Evolutionary conservation across 305 asterid genomes (phyloP).

Genomic region (Plantago lanceolata): DNA sequence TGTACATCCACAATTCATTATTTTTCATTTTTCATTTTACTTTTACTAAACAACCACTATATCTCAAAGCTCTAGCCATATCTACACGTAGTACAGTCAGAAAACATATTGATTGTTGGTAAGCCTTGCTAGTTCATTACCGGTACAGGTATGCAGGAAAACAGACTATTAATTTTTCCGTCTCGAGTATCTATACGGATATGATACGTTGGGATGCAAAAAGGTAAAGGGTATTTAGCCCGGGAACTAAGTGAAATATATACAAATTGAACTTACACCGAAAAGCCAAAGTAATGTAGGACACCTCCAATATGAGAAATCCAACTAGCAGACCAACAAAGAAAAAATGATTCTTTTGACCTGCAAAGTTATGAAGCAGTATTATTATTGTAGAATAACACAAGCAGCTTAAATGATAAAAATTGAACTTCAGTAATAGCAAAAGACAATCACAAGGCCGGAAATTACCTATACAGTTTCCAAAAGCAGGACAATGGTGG

Average conservation of each 20-base stretch:
- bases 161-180: neutral
- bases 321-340: constrained; percentile 39
- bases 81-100: too few relatives aligned
- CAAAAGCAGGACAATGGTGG: constrained; percentile 66
- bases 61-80: too few relatives aligned
- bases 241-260: constrained; percentile 15
- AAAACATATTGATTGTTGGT: too few relatives aligned
- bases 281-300: constrained; percentile 35
- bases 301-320: constrained; percentile 39
- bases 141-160: too few relatives aligned
- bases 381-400: constrained; percentile 8
- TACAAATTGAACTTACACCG: constrained; percentile 38
- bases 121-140: too few relatives aligned
- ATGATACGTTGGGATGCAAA: neutral
- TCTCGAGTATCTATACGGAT: neutral
- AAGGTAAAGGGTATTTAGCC: neutral
- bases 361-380: constrained; percentile 31
- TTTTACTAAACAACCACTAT: too few relatives aligned
- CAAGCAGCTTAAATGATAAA: constrained; percentile 3
- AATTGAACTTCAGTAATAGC: constrained; percentile 5
- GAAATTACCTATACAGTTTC: constrained; percentile 49
- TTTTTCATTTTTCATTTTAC: too few relatives aligned
- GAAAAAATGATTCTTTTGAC: constrained; percentile 42
- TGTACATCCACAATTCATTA: too few relatives aligned
- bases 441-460: constrained; percentile 4